phyloP scores from a whole-genome alignment of 148 eudicot species.

The Chenopodium quinoa region DNA sequence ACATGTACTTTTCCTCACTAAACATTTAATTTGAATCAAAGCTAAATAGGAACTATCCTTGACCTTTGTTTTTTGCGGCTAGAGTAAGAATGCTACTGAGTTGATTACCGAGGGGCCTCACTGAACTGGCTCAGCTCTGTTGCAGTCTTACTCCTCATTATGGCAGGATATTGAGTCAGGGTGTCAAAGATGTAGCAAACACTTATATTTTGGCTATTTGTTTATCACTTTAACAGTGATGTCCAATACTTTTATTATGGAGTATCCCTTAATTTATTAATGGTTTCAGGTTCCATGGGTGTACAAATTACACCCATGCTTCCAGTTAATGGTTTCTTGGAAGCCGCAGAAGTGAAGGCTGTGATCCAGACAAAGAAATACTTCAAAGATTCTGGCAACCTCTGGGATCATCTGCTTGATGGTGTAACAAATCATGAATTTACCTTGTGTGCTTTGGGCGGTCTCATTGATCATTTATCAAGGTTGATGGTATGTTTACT shows the following conservation, averaged over 20 bases:
- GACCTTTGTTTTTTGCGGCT: neutral
- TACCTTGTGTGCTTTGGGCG: constrained; percentile 84
- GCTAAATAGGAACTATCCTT: neutral
- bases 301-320: constrained; percentile 54
- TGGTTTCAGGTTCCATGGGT: constrained; percentile 50
- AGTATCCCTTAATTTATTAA: constrained; percentile 8
- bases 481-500: constrained; percentile 67
- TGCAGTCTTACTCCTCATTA: neutral
- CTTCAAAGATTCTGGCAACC: constrained; percentile 56
- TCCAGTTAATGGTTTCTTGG: constrained; percentile 47
- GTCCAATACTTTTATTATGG: neutral
- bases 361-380: constrained; percentile 62
- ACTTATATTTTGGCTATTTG: too few relatives aligned
- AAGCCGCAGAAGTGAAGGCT: constrained; percentile 58
- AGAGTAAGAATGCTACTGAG: neutral
- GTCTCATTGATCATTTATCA: constrained; percentile 64
- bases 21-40: neutral
- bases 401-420: constrained; percentile 55
- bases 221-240: neutral
- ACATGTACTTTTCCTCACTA: neutral
- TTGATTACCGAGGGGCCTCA: neutral
- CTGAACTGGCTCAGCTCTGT: neutral
- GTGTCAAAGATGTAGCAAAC: neutral
- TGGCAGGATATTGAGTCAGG: neutral
- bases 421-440: constrained; percentile 53